Conservation (phyloP, 1,284 basidiomycete genomes). For the Neolentinus lepideus region DNA sequence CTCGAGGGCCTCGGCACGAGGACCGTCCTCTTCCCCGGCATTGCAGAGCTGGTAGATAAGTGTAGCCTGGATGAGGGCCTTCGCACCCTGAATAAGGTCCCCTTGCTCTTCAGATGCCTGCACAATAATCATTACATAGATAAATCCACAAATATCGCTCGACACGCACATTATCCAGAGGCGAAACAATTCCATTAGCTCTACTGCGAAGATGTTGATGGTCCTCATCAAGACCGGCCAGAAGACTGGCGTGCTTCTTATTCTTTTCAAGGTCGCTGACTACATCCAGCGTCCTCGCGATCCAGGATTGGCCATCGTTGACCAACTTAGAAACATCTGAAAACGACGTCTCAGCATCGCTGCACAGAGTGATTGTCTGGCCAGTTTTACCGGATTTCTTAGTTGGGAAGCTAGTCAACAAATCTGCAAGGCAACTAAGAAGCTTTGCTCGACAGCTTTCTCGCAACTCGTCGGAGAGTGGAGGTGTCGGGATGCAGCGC, state of each 20-base stretch:
- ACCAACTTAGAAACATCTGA: slow-evolving; percentile 55
- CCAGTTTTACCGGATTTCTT: not conserved
- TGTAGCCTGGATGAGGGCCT: slow-evolving; percentile 65
- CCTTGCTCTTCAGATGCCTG: slow-evolving; percentile 40
- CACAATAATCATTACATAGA: not conserved
- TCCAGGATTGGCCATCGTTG: slow-evolving; percentile 76
- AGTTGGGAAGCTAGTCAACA: slow-evolving; percentile 31
- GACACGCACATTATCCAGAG: slow-evolving; percentile 40
- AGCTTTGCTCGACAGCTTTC: slow-evolving; percentile 64
- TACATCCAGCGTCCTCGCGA: slow-evolving; percentile 58
- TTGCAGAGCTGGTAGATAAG: slow-evolving; percentile 69
- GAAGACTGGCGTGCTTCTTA: slow-evolving; percentile 56
- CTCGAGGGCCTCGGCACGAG: slow-evolving; percentile 52
- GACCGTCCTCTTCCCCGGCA: slow-evolving; percentile 39
- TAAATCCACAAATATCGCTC: not conserved
- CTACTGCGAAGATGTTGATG: slow-evolving; percentile 38
- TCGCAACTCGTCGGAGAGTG: slow-evolving; percentile 68
- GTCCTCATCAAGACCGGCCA: slow-evolving; percentile 54
- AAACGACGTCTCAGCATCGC: slow-evolving; percentile 27
- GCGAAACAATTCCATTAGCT: slow-evolving; percentile 37
- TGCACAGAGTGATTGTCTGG: not conserved
- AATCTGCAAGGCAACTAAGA: slow-evolving; percentile 69
- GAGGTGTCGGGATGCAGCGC: slow-evolving; percentile 54
- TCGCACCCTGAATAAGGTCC: slow-evolving; percentile 56
- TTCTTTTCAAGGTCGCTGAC: slow-evolving; percentile 62